A percentile compares a stretch with the other conserved stretches of the same genome.
Evolutionary conservation across 2,329 filamentous ascomycete genomes (phyloP).

Genomic region (Aspergillus sp.): DNA sequence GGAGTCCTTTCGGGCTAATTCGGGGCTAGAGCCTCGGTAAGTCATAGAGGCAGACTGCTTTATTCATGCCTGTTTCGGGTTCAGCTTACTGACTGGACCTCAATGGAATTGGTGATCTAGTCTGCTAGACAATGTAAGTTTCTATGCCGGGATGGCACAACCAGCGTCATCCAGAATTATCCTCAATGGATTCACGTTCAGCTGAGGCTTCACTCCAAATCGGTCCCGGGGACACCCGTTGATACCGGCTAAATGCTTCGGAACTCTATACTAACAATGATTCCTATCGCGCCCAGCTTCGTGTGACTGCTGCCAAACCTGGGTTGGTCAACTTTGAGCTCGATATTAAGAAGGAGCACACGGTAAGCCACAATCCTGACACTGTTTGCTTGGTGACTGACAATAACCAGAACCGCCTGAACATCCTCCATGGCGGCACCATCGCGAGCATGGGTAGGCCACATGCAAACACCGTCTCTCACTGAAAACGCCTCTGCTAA

Average conservation of each 20-base stretch:
- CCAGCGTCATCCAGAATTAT: not conserved
- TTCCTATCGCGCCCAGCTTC: constrained; percentile 49
- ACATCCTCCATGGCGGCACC: constrained; percentile 67
- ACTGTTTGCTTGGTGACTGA: not conserved
- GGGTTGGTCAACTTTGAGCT: constrained; percentile 67
- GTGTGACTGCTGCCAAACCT: constrained; percentile 61
- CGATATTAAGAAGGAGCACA: constrained; percentile 65
- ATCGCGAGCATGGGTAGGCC: constrained; percentile 60
- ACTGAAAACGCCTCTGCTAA: not conserved
- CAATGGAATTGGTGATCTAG: constrained; percentile 16
- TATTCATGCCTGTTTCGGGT: not conserved
- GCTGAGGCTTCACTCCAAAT: not conserved
- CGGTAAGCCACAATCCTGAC: constrained; percentile 44
- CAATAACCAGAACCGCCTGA: constrained; percentile 59
- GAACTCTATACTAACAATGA: constrained; percentile 7
- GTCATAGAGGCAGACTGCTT: constrained; percentile 14
- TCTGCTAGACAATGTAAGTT: constrained; percentile 45
- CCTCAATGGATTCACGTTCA: not conserved
- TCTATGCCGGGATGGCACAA: not conserved
- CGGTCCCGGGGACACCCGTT: not conserved
- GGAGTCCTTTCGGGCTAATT: constrained; percentile 81
- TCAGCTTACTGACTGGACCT: constrained; percentile 7
- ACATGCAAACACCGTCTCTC: not conserved
- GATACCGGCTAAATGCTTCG: not conserved
- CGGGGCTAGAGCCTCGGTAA: constrained; percentile 86